A percentile compares a stretch with the other conserved stretches of the same genome.
Conservation (phyloP, 2,329 filamentous ascomycete genomes). For the Aspergillus quadricinctus region DNA sequence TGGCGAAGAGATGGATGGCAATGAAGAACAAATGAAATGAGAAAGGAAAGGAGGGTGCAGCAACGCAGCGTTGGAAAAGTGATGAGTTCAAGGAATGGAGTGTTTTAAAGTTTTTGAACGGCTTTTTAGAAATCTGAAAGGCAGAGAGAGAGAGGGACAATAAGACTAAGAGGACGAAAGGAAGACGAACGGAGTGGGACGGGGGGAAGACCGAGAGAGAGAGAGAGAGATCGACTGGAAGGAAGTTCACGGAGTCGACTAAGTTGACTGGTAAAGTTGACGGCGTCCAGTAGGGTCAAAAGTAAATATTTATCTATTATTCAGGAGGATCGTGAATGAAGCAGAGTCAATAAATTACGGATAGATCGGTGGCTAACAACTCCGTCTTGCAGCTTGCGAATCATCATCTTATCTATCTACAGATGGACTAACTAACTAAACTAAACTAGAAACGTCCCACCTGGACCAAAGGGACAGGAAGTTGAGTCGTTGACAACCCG, state of each 20-base stretch:
- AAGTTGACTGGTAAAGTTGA: background rate
- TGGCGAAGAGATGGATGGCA: background rate
- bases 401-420: background rate
- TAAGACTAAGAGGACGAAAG: conserved; percentile 1
- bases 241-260: background rate
- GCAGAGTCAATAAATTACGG: background rate
- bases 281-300: background rate
- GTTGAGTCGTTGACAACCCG: no score
- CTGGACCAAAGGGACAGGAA: no score
- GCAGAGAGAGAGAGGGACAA: background rate
- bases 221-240: background rate
- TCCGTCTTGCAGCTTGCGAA: background rate
- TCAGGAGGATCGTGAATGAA: background rate
- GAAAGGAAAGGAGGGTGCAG: background rate
- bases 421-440: background rate
- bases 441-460: background rate
- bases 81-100: background rate
- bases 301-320: no score
- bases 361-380: background rate
- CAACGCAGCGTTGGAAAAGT: background rate
- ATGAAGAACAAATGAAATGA: background rate
- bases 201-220: background rate
- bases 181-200: conserved; percentile 2
- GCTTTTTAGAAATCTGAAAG: background rate
- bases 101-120: background rate